Percentiles rank a stretch among this genome's conserved stretches.
Evolutionary conservation across 768 basidiomycete species (phyloP).

Genomic region (Amanita muscaria): DNA sequence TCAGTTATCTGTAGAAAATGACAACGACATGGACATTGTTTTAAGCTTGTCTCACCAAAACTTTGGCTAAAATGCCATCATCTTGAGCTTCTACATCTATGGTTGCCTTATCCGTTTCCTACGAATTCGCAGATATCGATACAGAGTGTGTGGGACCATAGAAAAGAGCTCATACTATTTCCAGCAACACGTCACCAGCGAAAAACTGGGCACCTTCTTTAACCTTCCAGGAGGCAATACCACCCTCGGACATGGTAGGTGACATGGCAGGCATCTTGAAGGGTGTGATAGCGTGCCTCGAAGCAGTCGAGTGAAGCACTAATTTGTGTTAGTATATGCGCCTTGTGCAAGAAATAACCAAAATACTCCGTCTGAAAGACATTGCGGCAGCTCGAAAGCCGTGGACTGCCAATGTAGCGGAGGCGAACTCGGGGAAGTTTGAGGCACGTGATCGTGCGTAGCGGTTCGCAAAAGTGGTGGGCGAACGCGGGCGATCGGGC

Average conservation of each 20-base stretch:
- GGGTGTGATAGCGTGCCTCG: constrained; percentile 50
- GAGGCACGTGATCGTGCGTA: too few relatives aligned
- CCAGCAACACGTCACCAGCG: constrained; percentile 79
- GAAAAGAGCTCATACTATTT: constrained; percentile 57
- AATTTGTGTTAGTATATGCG: not conserved
- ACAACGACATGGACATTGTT: not conserved
- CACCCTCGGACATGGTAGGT: constrained; percentile 94
- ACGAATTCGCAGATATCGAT: constrained; percentile 10
- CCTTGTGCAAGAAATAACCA: not conserved
- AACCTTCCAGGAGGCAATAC: constrained; percentile 87
- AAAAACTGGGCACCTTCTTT: constrained; percentile 72
- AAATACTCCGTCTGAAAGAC: constrained; percentile 1
- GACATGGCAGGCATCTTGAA: constrained; percentile 96
- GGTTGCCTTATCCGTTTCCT: constrained; percentile 94
- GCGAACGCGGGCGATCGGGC: not conserved
- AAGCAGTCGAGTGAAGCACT: constrained; percentile 3
- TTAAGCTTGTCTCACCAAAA: constrained; percentile 45
- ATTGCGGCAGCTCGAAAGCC: not conserved
- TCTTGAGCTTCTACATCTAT: constrained; percentile 99
- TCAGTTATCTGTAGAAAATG: constrained; percentile 45
- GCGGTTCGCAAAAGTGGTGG: not conserved
- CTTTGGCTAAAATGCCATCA: constrained; percentile 90
- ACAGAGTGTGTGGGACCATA: not conserved
- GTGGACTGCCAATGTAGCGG: not conserved
- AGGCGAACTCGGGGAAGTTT: too few relatives aligned